Evolutionary conservation across 176 grass and related monocot genomes (phyloP).

Genomic region (Aegilops umbellulata): DNA sequence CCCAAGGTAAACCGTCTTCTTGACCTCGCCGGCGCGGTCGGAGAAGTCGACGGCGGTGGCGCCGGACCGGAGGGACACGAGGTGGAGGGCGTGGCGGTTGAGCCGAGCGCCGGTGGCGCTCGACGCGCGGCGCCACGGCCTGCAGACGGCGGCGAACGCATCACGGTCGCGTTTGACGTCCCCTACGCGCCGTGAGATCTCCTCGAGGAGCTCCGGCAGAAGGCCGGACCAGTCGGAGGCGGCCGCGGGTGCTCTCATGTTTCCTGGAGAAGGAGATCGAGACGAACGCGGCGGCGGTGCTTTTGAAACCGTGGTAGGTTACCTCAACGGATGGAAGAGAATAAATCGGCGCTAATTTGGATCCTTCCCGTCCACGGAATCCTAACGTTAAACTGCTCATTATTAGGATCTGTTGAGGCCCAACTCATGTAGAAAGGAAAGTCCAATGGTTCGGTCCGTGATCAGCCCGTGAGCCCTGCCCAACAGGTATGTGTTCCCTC

Average conservation of each 20-base stretch:
- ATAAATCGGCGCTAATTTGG: background rate
- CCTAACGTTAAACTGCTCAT: background rate
- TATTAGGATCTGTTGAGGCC: background rate
- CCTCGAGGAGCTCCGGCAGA: conserved; percentile 12
- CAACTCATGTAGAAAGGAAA: background rate
- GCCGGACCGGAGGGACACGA: background rate
- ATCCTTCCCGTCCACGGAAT: background rate
- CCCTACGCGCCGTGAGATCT: background rate
- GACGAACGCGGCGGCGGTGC: too few species aligned
- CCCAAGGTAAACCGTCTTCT: background rate
- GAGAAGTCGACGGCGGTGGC: conserved; percentile 8
- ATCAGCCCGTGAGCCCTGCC: background rate
- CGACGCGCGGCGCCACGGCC: background rate
- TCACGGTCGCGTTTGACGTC: background rate
- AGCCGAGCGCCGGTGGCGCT: background rate
- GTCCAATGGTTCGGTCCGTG: background rate
- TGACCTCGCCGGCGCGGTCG: background rate
- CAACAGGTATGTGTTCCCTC: too few species aligned
- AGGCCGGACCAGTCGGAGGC: conserved; percentile 3
- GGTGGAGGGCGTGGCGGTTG: conserved; percentile 3
- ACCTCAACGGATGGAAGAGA: background rate
- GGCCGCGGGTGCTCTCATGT: background rate
- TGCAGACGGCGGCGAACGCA: conserved; percentile 1
- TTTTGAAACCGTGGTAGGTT: background rate
- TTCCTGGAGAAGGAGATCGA: too few species aligned